Evolutionary conservation across 768 basidiomycete genomes (phyloP).

Genomic region (Lyophyllum semitale): DNA sequence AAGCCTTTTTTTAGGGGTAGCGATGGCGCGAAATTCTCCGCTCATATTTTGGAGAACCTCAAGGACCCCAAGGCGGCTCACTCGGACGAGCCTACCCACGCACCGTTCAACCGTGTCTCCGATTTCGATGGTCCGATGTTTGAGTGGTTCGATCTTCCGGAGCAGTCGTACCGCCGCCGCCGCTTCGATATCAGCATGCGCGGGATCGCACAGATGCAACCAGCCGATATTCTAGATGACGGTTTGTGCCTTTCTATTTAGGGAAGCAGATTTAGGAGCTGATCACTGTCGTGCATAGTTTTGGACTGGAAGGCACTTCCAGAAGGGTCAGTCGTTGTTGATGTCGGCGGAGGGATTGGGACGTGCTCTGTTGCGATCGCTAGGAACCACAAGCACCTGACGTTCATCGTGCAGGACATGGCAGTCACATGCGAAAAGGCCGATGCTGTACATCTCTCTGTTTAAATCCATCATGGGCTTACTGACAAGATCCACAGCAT

Average conservation of each 20-base stretch:
- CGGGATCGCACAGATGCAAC: conserved; percentile 6
- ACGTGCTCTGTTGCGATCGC: conserved; percentile 22
- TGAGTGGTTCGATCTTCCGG: background rate
- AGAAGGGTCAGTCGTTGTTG: conserved; percentile 23
- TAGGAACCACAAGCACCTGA: conserved; percentile 18
- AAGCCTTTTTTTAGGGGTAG: conserved; percentile 19
- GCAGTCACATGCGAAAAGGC: conserved; percentile 18
- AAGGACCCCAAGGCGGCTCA: conserved; percentile 19
- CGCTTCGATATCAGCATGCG: conserved; percentile 8
- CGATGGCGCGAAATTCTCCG: conserved; percentile 21
- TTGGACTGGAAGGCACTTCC: conserved; percentile 26
- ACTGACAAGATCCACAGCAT: background rate
- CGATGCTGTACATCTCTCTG: background rate
- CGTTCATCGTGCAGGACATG: conserved; percentile 27
- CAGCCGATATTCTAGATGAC: conserved; percentile 5
- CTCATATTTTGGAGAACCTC: conserved; percentile 28
- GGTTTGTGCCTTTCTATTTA: background rate
- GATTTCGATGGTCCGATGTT: background rate
- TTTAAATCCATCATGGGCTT: background rate
- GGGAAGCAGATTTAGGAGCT: background rate
- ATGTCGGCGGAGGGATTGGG: conserved; percentile 32
- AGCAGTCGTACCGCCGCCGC: conserved; percentile 1
- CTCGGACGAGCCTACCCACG: conserved; percentile 18
- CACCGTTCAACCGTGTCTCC: conserved; percentile 10
- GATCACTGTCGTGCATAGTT: conserved; percentile 12